These are phyloP conservation scores for Puccinia coronata DNA, from an alignment of 1,284 basidiomycete genomes.

Conservation along the genomic window DNA sequence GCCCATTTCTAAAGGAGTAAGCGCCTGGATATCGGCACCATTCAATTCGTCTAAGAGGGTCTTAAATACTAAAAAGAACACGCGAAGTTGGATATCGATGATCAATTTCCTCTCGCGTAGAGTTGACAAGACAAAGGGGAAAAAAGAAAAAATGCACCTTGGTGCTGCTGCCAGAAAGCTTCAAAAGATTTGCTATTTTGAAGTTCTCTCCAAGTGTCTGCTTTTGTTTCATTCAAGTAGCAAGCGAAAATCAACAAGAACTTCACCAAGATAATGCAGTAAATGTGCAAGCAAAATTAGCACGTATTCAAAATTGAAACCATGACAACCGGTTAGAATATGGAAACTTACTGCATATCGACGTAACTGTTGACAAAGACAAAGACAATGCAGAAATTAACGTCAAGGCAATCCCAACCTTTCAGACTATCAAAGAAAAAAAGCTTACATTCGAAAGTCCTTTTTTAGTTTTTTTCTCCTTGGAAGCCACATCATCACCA, in stretches of 20 bases:
- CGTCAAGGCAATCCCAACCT: conserved; percentile 55
- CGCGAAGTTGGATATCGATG: neutral
- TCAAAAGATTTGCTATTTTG: conserved; percentile 48
- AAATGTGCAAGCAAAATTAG: conserved; percentile 52
- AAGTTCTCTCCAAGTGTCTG: conserved; percentile 62
- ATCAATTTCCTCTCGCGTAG: neutral
- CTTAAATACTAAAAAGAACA: conserved; percentile 71
- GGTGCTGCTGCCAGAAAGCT: conserved; percentile 48
- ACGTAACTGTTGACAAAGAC: conserved; percentile 66
- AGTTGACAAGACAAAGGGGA: neutral
- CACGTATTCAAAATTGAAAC: conserved; percentile 46
- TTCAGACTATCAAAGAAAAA: conserved; percentile 51
- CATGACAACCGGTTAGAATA: conserved; percentile 35
- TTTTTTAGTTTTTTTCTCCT: conserved; percentile 57
- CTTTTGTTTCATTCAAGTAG: conserved; percentile 81
- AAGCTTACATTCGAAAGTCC: conserved; percentile 87
- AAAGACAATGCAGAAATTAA: conserved; percentile 52
- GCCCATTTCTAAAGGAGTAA: conserved; percentile 80
- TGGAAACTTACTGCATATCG: conserved; percentile 68
- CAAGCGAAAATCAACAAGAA: conserved; percentile 91
- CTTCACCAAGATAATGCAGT: conserved; percentile 56
- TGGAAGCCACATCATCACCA: conserved; percentile 10
- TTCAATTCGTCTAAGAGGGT: conserved; percentile 91
- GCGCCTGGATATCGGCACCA: conserved; percentile 73
- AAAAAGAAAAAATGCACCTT: conserved; percentile 27